Percentiles rank a stretch among this genome's conserved stretches.
These are phyloP conservation scores for Botrytis byssoidea DNA, from an alignment of 2,329 filamentous ascomycete species.

Conservation along the genomic window DNA sequence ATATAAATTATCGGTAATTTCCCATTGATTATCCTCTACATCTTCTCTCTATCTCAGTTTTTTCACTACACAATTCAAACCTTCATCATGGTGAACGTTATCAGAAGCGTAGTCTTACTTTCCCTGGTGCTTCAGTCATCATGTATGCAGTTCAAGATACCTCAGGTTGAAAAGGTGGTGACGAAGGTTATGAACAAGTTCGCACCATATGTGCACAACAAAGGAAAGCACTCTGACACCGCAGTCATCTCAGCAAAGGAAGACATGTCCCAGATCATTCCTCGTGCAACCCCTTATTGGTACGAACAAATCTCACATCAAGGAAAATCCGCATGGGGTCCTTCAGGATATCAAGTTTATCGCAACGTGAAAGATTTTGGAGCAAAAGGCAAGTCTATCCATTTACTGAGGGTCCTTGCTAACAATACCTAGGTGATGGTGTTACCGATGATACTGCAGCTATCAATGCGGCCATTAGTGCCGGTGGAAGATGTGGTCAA, in stretches of 20 bases:
- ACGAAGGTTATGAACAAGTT: conserved; percentile 18
- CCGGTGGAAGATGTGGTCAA: conserved; percentile 40
- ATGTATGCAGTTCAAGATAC: conserved; percentile 20
- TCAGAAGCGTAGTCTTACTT: background rate
- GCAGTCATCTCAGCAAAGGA: conserved; percentile 10
- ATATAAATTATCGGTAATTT: background rate
- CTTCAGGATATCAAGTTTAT: conserved; percentile 26
- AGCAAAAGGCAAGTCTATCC: conserved; percentile 18
- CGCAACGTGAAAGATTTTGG: conserved; percentile 27
- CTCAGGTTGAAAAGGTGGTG: conserved; percentile 16
- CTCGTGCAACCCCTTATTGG: conserved; percentile 26
- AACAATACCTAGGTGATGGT: conserved; percentile 44
- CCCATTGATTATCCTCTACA: background rate
- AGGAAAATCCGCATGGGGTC: conserved; percentile 27
- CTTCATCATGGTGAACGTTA: conserved; percentile 19
- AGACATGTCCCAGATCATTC: conserved; percentile 15
- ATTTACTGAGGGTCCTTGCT: conserved; percentile 36
- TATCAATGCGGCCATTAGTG: conserved; percentile 61
- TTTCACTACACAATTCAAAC: background rate
- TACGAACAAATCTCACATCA: conserved; percentile 28
- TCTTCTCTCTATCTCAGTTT: background rate
- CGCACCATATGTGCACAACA: conserved; percentile 17
- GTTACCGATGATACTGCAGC: conserved; percentile 76
- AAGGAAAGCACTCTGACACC: background rate
- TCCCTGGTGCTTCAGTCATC: conserved; percentile 17